Evolutionary conservation across 1,284 basidiomycete genomes (phyloP).

Genomic region (Boletellus deceptivus): DNA sequence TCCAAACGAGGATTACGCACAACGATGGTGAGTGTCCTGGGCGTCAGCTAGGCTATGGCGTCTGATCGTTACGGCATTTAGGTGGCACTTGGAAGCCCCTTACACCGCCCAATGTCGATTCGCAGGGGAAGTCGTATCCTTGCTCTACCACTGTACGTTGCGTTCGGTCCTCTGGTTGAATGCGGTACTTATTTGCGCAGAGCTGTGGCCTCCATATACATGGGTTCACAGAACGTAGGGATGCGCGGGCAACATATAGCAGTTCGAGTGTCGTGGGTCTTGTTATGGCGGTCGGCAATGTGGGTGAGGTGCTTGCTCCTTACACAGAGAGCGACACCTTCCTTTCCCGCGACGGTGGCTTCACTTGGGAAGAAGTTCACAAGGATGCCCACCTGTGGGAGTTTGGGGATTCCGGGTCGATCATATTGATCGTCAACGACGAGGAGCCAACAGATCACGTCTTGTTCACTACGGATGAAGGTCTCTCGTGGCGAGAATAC

Average conservation of each 20-base stretch:
- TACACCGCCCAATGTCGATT: constrained; percentile 74
- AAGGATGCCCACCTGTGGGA: constrained; percentile 99
- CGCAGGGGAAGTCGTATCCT: constrained; percentile 70
- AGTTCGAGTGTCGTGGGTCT: constrained; percentile 90
- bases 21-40: constrained; percentile 74
- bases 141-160: constrained; percentile 65
- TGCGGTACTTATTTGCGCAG: constrained; percentile 38
- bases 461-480: constrained; percentile 88
- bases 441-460: constrained; percentile 90
- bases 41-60: background rate
- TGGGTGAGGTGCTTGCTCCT: constrained; percentile 78
- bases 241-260: constrained; percentile 89
- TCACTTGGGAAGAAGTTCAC: constrained; percentile 98
- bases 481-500: constrained; percentile 85
- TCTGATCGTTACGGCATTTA: constrained; percentile 26
- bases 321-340: constrained; percentile 95
- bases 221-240: constrained; percentile 91
- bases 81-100: constrained; percentile 88
- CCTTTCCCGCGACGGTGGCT: constrained; percentile 93
- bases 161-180: background rate
- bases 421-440: constrained; percentile 93
- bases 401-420: constrained; percentile 94
- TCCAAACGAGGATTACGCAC: constrained; percentile 91
- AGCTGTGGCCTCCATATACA: constrained; percentile 89
- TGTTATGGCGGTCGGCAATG: constrained; percentile 97